These are phyloP conservation scores for Phytopythium delawarense DNA, from an alignment of 352 stramenopile genomes.

Conservation along the genomic window DNA sequence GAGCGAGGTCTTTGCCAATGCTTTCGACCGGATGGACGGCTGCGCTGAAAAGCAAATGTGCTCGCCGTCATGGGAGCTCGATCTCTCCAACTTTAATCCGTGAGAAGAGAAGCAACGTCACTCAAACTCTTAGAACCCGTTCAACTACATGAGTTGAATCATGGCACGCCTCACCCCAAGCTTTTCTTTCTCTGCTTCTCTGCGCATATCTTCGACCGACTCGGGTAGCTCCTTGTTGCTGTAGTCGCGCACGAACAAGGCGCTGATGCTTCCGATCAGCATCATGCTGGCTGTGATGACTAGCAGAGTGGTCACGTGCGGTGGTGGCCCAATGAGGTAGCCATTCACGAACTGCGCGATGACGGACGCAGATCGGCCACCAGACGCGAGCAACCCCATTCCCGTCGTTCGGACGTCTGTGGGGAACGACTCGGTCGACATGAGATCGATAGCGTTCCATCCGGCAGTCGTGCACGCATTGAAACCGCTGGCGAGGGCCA, in stretches of 20 bases:
- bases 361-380: constrained; percentile 82
- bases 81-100: constrained; percentile 64
- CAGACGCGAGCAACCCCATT: constrained; percentile 85
- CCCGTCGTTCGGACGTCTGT: constrained; percentile 86
- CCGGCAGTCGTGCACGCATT: constrained; percentile 89
- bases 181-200: constrained; percentile 11
- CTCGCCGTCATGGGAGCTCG: constrained; percentile 43
- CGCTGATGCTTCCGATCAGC: constrained; percentile 64
- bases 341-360: constrained; percentile 90
- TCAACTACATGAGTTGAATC: neutral
- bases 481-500: constrained; percentile 84
- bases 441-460: constrained; percentile 91
- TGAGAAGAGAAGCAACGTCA: neutral
- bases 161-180: neutral
- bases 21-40: neutral
- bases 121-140: neutral
- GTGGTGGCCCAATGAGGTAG: constrained; percentile 67
- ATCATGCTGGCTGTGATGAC: constrained; percentile 77
- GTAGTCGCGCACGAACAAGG: constrained; percentile 51
- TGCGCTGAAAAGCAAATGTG: constrained; percentile 9
- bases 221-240: constrained; percentile 46
- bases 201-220: constrained; percentile 57
- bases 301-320: constrained; percentile 75
- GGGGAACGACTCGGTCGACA: constrained; percentile 90
- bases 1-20: neutral